A percentile compares a stretch with the other conserved stretches of the same genome.
These are phyloP conservation scores for Rhodotorula toruloides DNA, from an alignment of 768 basidiomycete genomes.

Conservation along the genomic window DNA sequence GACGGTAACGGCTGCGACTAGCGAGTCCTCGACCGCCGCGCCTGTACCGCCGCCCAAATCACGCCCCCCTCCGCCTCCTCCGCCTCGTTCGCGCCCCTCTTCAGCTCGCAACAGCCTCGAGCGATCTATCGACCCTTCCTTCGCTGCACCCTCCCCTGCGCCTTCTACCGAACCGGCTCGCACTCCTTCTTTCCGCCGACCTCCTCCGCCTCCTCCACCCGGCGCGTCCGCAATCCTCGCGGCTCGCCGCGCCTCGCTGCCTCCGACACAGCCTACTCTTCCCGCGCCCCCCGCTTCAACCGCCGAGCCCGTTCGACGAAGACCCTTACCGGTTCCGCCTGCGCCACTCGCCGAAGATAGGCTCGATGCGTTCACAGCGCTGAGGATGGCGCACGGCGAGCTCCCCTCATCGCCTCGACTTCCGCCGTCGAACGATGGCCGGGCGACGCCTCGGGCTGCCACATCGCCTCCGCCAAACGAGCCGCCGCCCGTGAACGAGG, in stretches of 20 bases:
- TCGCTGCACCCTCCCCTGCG: neutral
- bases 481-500: neutral
- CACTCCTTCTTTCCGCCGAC: neutral
- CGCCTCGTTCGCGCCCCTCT: neutral
- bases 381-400: neutral
- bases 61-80: neutral
- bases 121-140: neutral
- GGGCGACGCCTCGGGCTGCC: too few species aligned
- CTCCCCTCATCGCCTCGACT: too few species aligned
- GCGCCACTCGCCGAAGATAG: neutral
- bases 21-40: neutral
- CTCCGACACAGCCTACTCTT: neutral
- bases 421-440: too few species aligned
- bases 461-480: too few species aligned
- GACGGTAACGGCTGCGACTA: neutral
- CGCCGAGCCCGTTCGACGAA: neutral
- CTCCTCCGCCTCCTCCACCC: neutral
- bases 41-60: neutral
- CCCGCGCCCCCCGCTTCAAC: neutral
- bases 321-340: conserved; percentile 26
- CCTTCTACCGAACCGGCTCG: neutral
- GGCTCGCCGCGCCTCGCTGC: neutral
- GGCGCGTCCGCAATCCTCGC: conserved; percentile 6
- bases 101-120: neutral
- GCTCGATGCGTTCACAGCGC: conserved; percentile 30